A percentile compares a stretch with the other conserved stretches of the same genome.
Conservation (phyloP, 2,329 filamentous ascomycete species). For the Pseudodiploospora longispora region DNA sequence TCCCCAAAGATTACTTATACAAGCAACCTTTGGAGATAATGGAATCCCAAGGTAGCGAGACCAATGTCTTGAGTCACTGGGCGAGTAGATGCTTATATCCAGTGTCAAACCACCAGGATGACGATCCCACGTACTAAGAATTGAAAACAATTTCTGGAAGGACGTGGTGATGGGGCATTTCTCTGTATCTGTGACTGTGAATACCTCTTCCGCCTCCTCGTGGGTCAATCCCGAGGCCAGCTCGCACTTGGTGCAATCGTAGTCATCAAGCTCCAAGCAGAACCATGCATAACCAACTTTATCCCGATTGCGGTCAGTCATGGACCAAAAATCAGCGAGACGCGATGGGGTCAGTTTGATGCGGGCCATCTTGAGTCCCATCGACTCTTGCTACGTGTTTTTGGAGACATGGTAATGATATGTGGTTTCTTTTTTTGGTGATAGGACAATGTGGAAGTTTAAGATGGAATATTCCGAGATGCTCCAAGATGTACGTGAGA, state of each 20-base stretch:
- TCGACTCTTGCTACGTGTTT: too few species aligned
- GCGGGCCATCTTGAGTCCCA: too few species aligned
- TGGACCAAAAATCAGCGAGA: slow-evolving; percentile 18
- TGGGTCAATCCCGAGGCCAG: neutral
- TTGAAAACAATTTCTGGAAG: slow-evolving; percentile 20
- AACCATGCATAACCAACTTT: slow-evolving; percentile 17
- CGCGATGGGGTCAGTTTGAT: slow-evolving; percentile 22
- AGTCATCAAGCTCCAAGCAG: slow-evolving; percentile 14
- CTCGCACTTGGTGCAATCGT: slow-evolving; percentile 10
- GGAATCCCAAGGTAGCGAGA: too few species aligned
- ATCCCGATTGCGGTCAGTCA: slow-evolving; percentile 20
- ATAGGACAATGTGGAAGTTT: too few species aligned
- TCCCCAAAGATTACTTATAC: too few species aligned
- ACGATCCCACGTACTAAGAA: slow-evolving; percentile 22
- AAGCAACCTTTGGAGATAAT: too few species aligned
- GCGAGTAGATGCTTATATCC: slow-evolving; percentile 26
- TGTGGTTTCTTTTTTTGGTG: too few species aligned
- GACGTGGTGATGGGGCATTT: slow-evolving; percentile 10
- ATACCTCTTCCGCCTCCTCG: slow-evolving; percentile 2
- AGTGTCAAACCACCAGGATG: slow-evolving; percentile 17
- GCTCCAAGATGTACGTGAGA: too few species aligned
- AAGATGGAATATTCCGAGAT: too few species aligned
- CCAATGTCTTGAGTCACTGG: slow-evolving; percentile 23
- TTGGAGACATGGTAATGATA: too few species aligned
- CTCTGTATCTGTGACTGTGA: slow-evolving; percentile 3